phyloP scores from a whole-genome alignment of 2,329 filamentous ascomycete species.

The Tolypocladium guangdongense region DNA sequence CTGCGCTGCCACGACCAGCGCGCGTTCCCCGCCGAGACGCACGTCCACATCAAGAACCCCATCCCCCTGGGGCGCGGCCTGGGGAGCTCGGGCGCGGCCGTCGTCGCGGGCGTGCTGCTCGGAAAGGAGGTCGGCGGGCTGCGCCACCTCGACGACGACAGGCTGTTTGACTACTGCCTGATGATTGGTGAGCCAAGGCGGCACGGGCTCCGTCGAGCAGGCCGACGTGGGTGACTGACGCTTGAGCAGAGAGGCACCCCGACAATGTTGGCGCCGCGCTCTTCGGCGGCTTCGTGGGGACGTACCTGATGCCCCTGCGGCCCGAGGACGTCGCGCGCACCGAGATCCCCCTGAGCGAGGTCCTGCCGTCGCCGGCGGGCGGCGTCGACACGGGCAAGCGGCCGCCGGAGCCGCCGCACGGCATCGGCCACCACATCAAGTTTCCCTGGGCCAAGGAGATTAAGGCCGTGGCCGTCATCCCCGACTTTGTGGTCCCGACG shows the following conservation, averaged over 20 bases:
- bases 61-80: conserved; percentile 88
- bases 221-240: not conserved
- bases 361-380: conserved; percentile 80
- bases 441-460: conserved; percentile 91
- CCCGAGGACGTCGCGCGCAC: conserved; percentile 81
- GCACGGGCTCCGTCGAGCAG: not conserved
- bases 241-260: conserved; percentile 60
- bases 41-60: conserved; percentile 90
- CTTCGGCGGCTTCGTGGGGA: conserved; percentile 93
- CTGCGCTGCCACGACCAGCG: conserved; percentile 83
- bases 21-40: conserved; percentile 73
- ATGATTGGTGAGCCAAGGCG: conserved; percentile 64
- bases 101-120: conserved; percentile 88
- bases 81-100: conserved; percentile 90
- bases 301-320: conserved; percentile 85
- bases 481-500: conserved; percentile 91
- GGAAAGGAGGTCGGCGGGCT: conserved; percentile 82
- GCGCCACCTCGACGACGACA: conserved; percentile 59
- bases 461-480: conserved; percentile 94
- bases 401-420: conserved; percentile 79
- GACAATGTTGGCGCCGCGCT: conserved; percentile 93
- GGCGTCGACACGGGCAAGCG: conserved; percentile 80
- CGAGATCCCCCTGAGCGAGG: conserved; percentile 90
- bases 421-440: conserved; percentile 93
- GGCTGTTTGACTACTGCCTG: conserved; percentile 88